Base-by-base conservation (phyloP, 78 protist species). In the Creolimax fragrantissima region DNA sequence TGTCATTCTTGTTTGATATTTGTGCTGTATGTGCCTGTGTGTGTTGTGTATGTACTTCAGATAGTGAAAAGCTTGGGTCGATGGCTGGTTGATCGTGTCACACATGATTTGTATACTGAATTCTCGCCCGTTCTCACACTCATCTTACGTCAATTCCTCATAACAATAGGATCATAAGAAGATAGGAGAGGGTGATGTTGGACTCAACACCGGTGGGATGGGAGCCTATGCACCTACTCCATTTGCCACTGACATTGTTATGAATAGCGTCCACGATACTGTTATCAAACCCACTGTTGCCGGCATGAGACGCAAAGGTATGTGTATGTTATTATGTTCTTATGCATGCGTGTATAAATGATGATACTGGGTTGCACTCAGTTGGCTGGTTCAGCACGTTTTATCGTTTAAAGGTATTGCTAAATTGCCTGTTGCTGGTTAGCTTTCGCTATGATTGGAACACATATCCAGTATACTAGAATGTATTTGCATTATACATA, bases 161-260 rank as follows among this genome's bases (percentile, higher is more conserved):
- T n/a, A n/a, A n/a, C n/a, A 17, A 58, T 1, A 96, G 91, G 98
- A 97, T 92, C 97, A 95, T 89, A 97, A 97, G 92, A 92, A 97
- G 43, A 85, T 92, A 2, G 43, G 66, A 42, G 98, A 97, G 44
- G 92, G 92, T 39, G 98, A 97, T 58, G 89, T 43, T 90, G 92
- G 95, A 2, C 93, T 74, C 39, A 94, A 94, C 92, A 93, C 94
- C 24, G 96, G 96, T n/a, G 98, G 98, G 45, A 97, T 97, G 98
- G 98, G 98, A 88, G 98, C 98, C 0, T 96, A 94, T 81, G 93
- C 96, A 37, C 98, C 98, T 11, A 93, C 95, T 3, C 98, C 98
- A 3, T 90, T 95, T 17, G 92, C 85, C 3, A 84, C 92, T 35
- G 84, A 83, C 2, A 81, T 85, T 3, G 43, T 39, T 35, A 86